Percentiles rank a stretch among this genome's conserved stretches.
Conservation (phyloP, 805 yeast genomes). For the Suhomyces sp. region DNA sequence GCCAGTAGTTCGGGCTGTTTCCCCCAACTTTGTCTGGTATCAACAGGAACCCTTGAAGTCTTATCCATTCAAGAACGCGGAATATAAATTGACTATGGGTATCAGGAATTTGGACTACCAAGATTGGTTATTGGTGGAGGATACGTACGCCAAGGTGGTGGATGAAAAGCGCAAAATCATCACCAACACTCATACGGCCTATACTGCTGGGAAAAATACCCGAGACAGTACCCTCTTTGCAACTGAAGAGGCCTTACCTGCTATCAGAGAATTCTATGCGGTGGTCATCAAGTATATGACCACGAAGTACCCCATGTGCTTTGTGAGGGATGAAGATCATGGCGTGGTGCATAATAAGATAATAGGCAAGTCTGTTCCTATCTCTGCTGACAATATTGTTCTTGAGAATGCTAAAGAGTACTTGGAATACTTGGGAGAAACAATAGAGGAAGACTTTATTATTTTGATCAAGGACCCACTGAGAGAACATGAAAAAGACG, state of each 20-base stretch:
- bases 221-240: conserved; percentile 30
- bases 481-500: conserved; percentile 25
- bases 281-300: conserved; percentile 32
- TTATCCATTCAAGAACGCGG: conserved; percentile 59
- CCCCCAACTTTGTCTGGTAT: conserved; percentile 27
- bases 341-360: conserved; percentile 23
- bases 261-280: conserved; percentile 37
- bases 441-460: conserved; percentile 44
- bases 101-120: conserved; percentile 35
- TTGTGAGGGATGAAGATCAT: conserved; percentile 17
- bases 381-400: neutral
- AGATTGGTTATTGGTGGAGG: conserved; percentile 43
- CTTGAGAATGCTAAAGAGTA: conserved; percentile 15
- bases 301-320: conserved; percentile 41
- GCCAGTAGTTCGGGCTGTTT: conserved; percentile 14
- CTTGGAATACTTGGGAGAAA: conserved; percentile 25
- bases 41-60: conserved; percentile 23
- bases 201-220: conserved; percentile 27
- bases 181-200: conserved; percentile 33
- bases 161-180: conserved; percentile 29
- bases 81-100: conserved; percentile 64
- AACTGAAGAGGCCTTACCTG: conserved; percentile 33
- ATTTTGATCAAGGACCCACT: conserved; percentile 36
- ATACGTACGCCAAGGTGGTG: conserved; percentile 28
- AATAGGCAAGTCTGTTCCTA: conserved; percentile 24